Evolutionary conservation across 768 basidiomycete genomes (phyloP).

Genomic region (Dioszegia crocea): DNA sequence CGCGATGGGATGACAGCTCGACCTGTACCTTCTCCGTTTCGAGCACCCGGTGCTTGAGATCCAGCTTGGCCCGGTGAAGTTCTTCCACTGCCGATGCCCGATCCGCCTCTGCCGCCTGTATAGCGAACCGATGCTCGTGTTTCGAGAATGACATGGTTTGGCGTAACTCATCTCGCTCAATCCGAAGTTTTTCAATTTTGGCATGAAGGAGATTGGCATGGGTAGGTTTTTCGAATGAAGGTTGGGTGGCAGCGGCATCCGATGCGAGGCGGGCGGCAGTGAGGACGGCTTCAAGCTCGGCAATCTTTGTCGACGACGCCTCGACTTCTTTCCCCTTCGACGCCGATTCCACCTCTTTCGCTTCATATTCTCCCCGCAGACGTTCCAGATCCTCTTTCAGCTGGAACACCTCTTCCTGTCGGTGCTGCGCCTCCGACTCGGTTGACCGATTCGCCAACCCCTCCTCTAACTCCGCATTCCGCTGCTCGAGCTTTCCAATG

Average conservation of each 20-base stretch:
- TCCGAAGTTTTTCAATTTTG: constrained; percentile 43
- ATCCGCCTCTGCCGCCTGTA: constrained; percentile 31
- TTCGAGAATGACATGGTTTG: constrained; percentile 40
- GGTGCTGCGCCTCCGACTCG: constrained; percentile 32
- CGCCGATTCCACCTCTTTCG: not conserved
- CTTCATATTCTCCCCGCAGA: not conserved
- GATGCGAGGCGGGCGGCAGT: not conserved
- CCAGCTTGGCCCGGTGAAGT: constrained; percentile 13
- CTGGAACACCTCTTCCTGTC: constrained; percentile 35
- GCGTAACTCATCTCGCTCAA: constrained; percentile 45
- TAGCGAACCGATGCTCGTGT: constrained; percentile 40
- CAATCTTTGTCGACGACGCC: constrained; percentile 1
- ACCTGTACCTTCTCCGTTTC: not conserved
- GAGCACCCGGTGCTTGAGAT: constrained; percentile 11
- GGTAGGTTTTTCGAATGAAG: constrained; percentile 4
- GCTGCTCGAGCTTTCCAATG: constrained; percentile 13
- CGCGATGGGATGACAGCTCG: constrained; percentile 1
- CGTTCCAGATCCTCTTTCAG: constrained; percentile 7
- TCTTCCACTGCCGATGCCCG: constrained; percentile 26
- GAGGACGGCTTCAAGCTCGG: constrained; percentile 9
- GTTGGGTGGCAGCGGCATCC: not conserved
- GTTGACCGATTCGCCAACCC: constrained; percentile 39
- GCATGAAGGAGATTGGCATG: constrained; percentile 16
- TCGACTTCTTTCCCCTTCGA: constrained; percentile 1
- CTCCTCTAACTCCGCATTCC: constrained; percentile 24